Conservation (phyloP, 768 basidiomycete species). For the Kwoniella europaea region DNA sequence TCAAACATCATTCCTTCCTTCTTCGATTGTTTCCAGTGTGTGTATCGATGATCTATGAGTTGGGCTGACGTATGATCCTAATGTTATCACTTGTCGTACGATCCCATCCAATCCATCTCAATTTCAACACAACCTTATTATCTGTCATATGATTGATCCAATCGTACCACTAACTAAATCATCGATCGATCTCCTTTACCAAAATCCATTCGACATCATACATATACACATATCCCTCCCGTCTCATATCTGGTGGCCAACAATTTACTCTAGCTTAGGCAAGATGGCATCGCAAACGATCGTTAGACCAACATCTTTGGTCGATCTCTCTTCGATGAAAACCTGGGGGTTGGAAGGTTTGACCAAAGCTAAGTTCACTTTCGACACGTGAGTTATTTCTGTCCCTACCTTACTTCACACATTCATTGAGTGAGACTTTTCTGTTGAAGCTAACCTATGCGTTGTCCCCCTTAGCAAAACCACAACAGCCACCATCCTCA, state of each 20-base stretch:
- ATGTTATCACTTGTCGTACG: neutral
- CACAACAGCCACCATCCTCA: conserved; percentile 57
- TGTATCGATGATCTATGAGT: neutral
- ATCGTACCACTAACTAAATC: neutral
- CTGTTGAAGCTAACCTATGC: no score
- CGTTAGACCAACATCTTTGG: conserved; percentile 46
- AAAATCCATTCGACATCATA: neutral
- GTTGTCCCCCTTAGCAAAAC: conserved; percentile 33
- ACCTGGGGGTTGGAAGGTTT: conserved; percentile 49
- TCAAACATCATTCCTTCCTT: neutral
- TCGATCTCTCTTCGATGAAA: conserved; percentile 37
- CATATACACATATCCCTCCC: neutral
- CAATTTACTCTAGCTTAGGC: neutral
- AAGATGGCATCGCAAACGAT: conserved; percentile 47
- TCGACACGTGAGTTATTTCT: conserved; percentile 45
- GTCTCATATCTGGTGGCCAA: neutral
- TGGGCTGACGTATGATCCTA: neutral
- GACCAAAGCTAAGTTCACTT: conserved; percentile 42
- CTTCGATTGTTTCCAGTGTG: neutral
- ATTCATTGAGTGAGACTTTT: no score
- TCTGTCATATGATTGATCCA: neutral
- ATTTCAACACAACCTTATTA: neutral
- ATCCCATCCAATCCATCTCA: neutral
- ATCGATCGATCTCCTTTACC: neutral
- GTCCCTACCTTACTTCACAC: no score